Conservation (phyloP, 2,329 filamentous ascomycete species). For the Colletotrichum incanum region DNA sequence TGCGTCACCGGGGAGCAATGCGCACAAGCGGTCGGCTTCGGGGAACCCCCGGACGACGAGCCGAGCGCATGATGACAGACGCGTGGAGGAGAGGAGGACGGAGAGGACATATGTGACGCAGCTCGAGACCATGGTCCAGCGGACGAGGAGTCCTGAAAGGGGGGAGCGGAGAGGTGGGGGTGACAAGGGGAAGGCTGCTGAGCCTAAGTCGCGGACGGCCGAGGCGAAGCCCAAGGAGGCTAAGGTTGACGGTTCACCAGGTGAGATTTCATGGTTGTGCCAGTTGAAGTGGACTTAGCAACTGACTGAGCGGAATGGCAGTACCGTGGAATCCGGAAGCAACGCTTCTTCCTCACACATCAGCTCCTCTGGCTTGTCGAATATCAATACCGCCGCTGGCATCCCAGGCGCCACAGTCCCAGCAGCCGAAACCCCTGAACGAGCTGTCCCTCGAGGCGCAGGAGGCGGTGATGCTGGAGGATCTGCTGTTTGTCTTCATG, state of each 20-base stretch:
- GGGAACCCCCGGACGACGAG: conserved; percentile 68
- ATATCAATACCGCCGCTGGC: conserved; percentile 80
- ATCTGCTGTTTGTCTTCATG: conserved; percentile 96
- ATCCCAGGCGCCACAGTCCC: conserved; percentile 76
- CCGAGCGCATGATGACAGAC: conserved; percentile 59
- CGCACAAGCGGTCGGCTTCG: conserved; percentile 73
- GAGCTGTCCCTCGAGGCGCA: conserved; percentile 85
- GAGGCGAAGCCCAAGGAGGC: conserved; percentile 63
- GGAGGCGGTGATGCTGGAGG: conserved; percentile 89
- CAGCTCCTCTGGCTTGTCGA: conserved; percentile 80
- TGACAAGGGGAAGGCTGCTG: conserved; percentile 54
- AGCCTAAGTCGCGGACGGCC: conserved; percentile 59
- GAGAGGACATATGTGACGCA: conserved; percentile 73
- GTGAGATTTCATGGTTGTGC: conserved; percentile 54
- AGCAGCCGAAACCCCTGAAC: conserved; percentile 78
- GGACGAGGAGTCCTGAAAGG: conserved; percentile 72
- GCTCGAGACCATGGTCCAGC: conserved; percentile 73
- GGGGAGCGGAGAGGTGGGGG: conserved; percentile 62
- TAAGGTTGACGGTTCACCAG: conserved; percentile 64
- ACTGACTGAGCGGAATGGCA: conserved; percentile 45
- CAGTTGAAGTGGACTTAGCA: not conserved
- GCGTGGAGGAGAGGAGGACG: conserved; percentile 69
- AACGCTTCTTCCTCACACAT: conserved; percentile 77
- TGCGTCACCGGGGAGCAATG: conserved; percentile 53
- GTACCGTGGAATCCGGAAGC: conserved; percentile 85